Evolutionary conservation across 2,329 filamentous ascomycete species (phyloP).

Genomic region (Xenosphaeropsis pyriputrescens): DNA sequence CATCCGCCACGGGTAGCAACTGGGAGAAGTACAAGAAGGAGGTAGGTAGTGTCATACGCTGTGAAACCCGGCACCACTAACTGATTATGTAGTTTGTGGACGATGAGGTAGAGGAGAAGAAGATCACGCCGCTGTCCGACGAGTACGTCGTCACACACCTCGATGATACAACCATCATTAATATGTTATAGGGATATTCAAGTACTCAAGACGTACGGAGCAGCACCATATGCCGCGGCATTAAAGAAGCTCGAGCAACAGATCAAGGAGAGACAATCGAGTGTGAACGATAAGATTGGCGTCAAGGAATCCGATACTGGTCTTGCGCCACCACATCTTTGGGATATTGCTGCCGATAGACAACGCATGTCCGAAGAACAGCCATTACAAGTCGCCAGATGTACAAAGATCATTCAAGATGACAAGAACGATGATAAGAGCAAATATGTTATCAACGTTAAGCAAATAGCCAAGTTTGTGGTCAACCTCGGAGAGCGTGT

Average conservation of each 20-base stretch:
- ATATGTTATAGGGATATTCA: slow-evolving; percentile 70
- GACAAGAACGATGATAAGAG: slow-evolving; percentile 94
- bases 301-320: slow-evolving; percentile 97
- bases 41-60: no score
- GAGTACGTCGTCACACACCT: slow-evolving; percentile 48
- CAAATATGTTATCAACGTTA: slow-evolving; percentile 99
- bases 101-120: slow-evolving; percentile 97
- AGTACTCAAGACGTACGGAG: slow-evolving; percentile 97
- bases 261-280: slow-evolving; percentile 98
- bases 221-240: slow-evolving; percentile 83
- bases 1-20: slow-evolving; percentile 81
- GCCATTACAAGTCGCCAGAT: slow-evolving; percentile 89
- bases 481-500: slow-evolving; percentile 95
- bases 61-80: no score
- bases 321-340: slow-evolving; percentile 93
- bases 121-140: slow-evolving; percentile 92
- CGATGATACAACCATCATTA: slow-evolving; percentile 13
- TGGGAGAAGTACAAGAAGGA: slow-evolving; percentile 99
- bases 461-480: slow-evolving; percentile 99
- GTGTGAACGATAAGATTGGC: slow-evolving; percentile 97
- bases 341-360: slow-evolving; percentile 94
- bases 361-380: slow-evolving; percentile 99
- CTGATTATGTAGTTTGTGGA: slow-evolving; percentile 50
- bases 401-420: slow-evolving; percentile 97
- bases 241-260: slow-evolving; percentile 97